Evolutionary conservation across 2,329 filamentous ascomycete genomes (phyloP), one percentile per base, ranked within the genome.

Genomic region (Zalaria obscura): DNA sequence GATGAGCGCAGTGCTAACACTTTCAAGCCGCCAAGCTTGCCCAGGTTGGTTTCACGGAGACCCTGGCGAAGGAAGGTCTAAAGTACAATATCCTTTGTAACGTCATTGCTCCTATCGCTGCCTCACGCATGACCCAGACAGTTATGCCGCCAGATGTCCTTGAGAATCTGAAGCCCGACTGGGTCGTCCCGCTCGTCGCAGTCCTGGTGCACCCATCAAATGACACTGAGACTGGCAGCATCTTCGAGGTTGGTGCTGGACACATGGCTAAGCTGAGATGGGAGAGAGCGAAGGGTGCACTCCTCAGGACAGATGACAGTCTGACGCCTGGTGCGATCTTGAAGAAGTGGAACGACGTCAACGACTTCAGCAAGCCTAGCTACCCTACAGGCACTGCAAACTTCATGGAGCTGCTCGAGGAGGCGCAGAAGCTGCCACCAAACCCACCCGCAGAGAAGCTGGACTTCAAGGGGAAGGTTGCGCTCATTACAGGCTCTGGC

Each of bases 11-110:
- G 18, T 54, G 45, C 62, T 62, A 42, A 54, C 40, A 56, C 3
- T 25, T 25, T 36, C 25, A 43, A 70, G 88, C 91, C 46, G 91
- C 91, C 57, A 98, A 96, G 72, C 74, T 96, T 49, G 83, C 84
- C 50, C 79, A 93, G 69, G 87, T 98, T 47, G 91, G 89, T 52
- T 96, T 96, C 70, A 95, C 88, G 33, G 89, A 98, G 73, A 95
- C 91, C 3, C 74, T 98, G 48, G 91, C 91, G 46, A 96, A 96
- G 73, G 91, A 98, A 70, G 91, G 91, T 51, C 71, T 76, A 59
- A 96, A 96, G 68, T 98, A 98, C 71, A 96, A 96, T 73, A 96
- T 98, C 53, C 67, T 94, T 55, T 78, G 73, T 70, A 98, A 98
- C 64, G 85, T 85, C 54, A 93, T 98, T 67, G 87, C 91, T 11